A percentile compares a stretch with the other conserved stretches of the same genome.
phyloP scores from a whole-genome alignment of 192 early-diverging fungal species.

The Lobosporangium transversale region DNA sequence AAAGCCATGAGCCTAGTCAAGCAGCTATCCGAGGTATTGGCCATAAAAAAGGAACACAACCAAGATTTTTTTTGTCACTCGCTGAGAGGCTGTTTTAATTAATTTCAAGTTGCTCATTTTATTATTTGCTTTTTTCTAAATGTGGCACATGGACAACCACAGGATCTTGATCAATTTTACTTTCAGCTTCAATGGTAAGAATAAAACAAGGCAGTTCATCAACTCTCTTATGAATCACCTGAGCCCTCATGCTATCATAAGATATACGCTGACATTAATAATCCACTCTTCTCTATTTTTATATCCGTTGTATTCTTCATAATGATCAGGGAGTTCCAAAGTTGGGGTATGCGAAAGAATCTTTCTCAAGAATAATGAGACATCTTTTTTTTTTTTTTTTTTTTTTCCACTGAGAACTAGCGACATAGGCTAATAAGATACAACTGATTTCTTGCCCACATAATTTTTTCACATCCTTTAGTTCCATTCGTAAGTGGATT shows the following conservation, averaged over 20 bases:
- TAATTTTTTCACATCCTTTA: slow-evolving; percentile 1
- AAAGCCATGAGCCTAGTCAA: slow-evolving; percentile 49
- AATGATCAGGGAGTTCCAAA: slow-evolving; percentile 55
- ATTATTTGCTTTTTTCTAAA: no score
- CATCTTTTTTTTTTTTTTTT: no score
- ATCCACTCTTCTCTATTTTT: background rate
- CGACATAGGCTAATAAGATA: background rate
- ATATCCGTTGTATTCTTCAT: background rate
- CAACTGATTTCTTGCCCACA: background rate
- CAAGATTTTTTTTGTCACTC: no score
- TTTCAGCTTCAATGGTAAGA: slow-evolving; percentile 50
- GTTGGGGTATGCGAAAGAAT: slow-evolving; percentile 55
- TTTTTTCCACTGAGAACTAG: no score
- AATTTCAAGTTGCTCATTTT: background rate
- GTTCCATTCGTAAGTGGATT: slow-evolving; percentile 51
- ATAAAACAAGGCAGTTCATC: no score
- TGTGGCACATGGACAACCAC: background rate
- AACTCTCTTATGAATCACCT: no score
- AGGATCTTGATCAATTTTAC: slow-evolving; percentile 52
- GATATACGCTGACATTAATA: no score
- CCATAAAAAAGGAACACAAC: background rate
- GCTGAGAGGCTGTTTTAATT: background rate
- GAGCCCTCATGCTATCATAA: no score
- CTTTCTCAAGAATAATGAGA: no score
- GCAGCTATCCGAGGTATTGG: slow-evolving; percentile 28